phyloP scores from a whole-genome alignment of 768 basidiomycete genomes.

The Lyophyllum semitale region DNA sequence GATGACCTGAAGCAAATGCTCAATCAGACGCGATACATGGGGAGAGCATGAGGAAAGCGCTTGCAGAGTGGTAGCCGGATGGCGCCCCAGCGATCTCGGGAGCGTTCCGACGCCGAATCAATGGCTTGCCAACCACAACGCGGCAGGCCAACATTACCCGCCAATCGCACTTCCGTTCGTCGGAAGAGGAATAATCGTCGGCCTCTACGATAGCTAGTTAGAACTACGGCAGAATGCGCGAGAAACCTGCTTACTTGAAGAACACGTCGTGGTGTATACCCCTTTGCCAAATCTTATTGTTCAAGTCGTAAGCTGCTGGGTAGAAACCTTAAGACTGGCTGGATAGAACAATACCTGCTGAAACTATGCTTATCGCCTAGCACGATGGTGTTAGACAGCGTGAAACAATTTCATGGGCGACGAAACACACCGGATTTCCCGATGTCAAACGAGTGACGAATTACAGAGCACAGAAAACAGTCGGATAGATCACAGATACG shows the following conservation, averaged over 20 bases:
- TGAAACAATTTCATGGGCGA: neutral
- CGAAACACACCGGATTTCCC: neutral
- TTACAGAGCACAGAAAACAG: neutral
- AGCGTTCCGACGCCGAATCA: neutral
- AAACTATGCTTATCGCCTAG: neutral
- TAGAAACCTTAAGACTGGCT: neutral
- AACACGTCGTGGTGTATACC: conserved; percentile 76
- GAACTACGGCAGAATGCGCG: neutral
- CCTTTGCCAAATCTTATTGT: conserved; percentile 64
- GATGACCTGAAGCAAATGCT: conserved; percentile 23
- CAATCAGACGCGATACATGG: neutral
- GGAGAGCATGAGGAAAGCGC: neutral
- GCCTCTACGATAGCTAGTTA: neutral
- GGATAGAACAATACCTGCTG: neutral
- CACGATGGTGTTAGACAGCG: neutral
- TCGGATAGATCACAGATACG: neutral
- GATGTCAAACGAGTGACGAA: neutral
- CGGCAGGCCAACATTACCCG: conserved; percentile 66
- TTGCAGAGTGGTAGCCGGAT: conserved; percentile 66
- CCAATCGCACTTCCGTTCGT: conserved; percentile 40
- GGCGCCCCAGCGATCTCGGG: conserved; percentile 52
- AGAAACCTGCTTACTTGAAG: conserved; percentile 51
- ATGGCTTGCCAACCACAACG: conserved; percentile 61
- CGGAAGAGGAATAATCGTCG: neutral
- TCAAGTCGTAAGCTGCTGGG: neutral